Conservation (phyloP, 345 rosid species). For the Cardamine chenopodiifolia region DNA sequence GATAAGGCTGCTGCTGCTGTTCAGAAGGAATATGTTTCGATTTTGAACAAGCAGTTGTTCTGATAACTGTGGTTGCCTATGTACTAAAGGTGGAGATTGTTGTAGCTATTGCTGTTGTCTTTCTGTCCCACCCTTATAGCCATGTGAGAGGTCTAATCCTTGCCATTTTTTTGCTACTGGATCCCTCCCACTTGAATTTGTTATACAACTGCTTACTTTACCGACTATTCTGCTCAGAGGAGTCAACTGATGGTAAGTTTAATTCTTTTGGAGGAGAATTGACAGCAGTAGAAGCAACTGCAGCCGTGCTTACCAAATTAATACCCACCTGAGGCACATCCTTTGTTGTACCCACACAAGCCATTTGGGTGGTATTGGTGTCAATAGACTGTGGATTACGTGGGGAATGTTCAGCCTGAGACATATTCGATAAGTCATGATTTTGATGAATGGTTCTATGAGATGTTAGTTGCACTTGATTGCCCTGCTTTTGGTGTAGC, state of each 20-base stretch:
- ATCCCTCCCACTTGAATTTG: constrained; percentile 52
- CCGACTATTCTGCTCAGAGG: constrained; percentile 42
- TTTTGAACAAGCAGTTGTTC: constrained; percentile 45
- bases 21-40: constrained; percentile 23
- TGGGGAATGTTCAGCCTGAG: constrained; percentile 54
- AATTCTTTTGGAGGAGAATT: constrained; percentile 56
- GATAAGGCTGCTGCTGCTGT: constrained; percentile 23
- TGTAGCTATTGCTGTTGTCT: constrained; percentile 44
- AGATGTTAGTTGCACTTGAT: constrained; percentile 50
- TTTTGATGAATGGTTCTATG: constrained; percentile 62
- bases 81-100: constrained; percentile 51
- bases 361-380: constrained; percentile 44
- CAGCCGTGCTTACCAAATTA: constrained; percentile 43
- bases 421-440: constrained; percentile 48
- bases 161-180: constrained; percentile 42
- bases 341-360: constrained; percentile 38
- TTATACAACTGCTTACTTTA: constrained; percentile 44
- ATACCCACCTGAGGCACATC: constrained; percentile 44
- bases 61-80: constrained; percentile 50
- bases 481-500: constrained; percentile 61
- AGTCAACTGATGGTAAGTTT: constrained; percentile 50
- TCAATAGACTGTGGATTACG: constrained; percentile 48
- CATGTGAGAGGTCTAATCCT: constrained; percentile 46
- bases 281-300: constrained; percentile 47
- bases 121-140: constrained; percentile 47